A percentile compares a stretch with the other conserved stretches of the same genome.
Conservation (phyloP, 192 early-diverging fungal species). For the Mortierella antarctica region DNA sequence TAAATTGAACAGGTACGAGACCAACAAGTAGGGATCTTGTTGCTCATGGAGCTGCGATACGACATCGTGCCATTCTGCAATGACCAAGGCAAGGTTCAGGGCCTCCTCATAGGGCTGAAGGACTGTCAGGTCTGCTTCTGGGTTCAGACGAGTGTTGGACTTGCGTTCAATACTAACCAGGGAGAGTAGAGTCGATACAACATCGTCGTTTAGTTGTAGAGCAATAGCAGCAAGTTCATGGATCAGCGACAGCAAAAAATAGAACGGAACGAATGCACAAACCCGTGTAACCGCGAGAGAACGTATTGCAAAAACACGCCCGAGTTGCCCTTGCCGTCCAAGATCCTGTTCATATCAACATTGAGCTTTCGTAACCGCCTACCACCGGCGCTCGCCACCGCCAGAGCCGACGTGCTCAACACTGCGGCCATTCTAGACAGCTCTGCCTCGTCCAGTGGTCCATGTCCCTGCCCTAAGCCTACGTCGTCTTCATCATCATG, state of each 20-base stretch:
- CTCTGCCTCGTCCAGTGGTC: conserved; percentile 12
- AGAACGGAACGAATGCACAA: conserved; percentile 13
- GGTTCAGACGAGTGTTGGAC: conserved; percentile 55
- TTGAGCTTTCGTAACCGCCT: conserved; percentile 21
- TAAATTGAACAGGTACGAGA: conserved; percentile 81
- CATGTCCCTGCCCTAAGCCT: not conserved
- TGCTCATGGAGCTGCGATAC: conserved; percentile 61
- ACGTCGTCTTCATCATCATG: conserved; percentile 1
- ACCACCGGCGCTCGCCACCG: conserved; percentile 19
- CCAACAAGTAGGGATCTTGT: conserved; percentile 81
- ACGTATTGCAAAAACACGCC: conserved; percentile 97
- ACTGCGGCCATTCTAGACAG: conserved; percentile 27
- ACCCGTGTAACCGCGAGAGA: conserved; percentile 89
- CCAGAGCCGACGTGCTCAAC: conserved; percentile 31
- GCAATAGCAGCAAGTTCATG: not conserved
- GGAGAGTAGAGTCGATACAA: not conserved
- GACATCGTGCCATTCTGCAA: conserved; percentile 83
- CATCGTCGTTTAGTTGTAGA: too few species aligned
- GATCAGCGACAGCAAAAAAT: not conserved
- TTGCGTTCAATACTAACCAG: conserved; percentile 78
- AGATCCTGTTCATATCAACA: conserved; percentile 21
- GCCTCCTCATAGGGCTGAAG: conserved; percentile 73
- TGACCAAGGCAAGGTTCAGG: conserved; percentile 70
- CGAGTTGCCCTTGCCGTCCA: conserved; percentile 90
- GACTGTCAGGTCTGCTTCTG: conserved; percentile 65